These are phyloP conservation scores for Ustilago xerochloae DNA, from an alignment of 1,284 basidiomycete species.

Conservation along the genomic window DNA sequence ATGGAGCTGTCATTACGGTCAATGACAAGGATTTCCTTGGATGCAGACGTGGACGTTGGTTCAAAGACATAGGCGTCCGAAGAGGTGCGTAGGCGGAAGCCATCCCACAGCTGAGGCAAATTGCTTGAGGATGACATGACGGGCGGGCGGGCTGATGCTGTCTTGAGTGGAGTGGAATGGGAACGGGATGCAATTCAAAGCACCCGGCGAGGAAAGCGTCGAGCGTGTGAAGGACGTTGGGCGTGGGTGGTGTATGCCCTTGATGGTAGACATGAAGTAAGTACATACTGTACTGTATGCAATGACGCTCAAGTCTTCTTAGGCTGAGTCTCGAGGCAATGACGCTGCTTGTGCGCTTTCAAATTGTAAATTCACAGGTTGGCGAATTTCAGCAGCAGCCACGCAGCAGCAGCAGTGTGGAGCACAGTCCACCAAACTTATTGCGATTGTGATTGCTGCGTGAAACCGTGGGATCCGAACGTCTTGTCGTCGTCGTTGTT, in stretches of 20 bases:
- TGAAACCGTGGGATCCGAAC: constrained; percentile 7
- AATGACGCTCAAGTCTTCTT: too few relatives aligned
- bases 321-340: neutral
- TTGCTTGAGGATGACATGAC: constrained; percentile 33
- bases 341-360: constrained; percentile 1
- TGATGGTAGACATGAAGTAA: too few relatives aligned
- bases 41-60: constrained; percentile 11
- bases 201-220: too few relatives aligned
- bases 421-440: constrained; percentile 3
- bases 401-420: too few relatives aligned
- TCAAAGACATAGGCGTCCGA: constrained; percentile 44
- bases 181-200: too few relatives aligned
- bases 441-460: neutral
- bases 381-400: neutral
- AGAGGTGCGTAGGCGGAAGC: constrained; percentile 33
- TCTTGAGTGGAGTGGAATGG: neutral
- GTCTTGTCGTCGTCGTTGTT: too few relatives aligned
- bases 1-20: constrained; percentile 41
- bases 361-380: neutral
- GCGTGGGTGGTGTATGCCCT: too few relatives aligned
- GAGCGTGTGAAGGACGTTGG: neutral
- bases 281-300: too few relatives aligned
- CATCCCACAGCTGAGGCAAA: constrained; percentile 40
- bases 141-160: neutral
- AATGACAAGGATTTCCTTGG: constrained; percentile 34